phyloP scores from a whole-genome alignment of 2,329 filamentous ascomycete genomes.

The Aspergillus calidoustus region DNA sequence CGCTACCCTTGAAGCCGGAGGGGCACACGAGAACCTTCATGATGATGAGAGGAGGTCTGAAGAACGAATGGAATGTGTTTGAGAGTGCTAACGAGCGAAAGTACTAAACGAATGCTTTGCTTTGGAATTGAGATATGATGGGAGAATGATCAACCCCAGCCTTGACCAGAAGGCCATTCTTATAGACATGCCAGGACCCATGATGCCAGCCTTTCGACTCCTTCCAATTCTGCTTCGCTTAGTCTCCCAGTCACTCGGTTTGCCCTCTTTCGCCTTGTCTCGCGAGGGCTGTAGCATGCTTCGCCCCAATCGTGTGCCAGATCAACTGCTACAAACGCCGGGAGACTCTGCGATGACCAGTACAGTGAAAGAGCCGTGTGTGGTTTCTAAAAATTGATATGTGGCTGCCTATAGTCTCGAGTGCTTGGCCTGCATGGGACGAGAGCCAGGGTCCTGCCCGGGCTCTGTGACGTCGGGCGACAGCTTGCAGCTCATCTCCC shows the following conservation, averaged over 20 bases:
- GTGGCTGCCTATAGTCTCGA: not conserved
- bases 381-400: conserved; percentile 15
- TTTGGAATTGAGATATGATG: not conserved
- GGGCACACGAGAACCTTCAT: conserved; percentile 54
- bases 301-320: not conserved
- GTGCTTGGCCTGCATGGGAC: not conserved
- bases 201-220: not conserved
- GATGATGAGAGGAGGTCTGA: not conserved
- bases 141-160: not conserved
- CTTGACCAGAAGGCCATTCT: not conserved
- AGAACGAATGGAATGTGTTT: not conserved
- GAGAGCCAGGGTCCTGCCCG: not conserved
- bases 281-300: not conserved
- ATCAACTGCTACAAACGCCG: not conserved
- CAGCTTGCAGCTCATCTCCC: not conserved
- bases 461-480: not conserved
- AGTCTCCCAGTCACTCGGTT: not conserved
- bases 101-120: conserved; percentile 2
- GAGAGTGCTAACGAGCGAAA: not conserved
- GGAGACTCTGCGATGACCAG: not conserved
- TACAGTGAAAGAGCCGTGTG: not conserved
- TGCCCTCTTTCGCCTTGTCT: not conserved
- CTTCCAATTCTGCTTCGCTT: not conserved
- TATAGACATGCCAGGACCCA: not conserved
- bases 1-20: conserved; percentile 60